These are phyloP conservation scores for Globisporangium okanoganense DNA, from an alignment of 352 stramenopile species.

Conservation along the genomic window DNA sequence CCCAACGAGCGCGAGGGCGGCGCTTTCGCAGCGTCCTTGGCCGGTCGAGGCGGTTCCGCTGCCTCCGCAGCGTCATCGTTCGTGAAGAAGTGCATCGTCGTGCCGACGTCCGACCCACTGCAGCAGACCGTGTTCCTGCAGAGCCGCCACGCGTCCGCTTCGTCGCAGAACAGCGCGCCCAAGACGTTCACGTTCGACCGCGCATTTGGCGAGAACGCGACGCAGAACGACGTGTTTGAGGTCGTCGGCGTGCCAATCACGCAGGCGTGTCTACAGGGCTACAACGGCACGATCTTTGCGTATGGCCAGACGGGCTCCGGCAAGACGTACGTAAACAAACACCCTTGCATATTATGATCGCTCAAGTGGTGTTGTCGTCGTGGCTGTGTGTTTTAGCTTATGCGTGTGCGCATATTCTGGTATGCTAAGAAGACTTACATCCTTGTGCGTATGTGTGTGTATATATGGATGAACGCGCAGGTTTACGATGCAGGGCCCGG, in stretches of 20 bases:
- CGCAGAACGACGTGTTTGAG: slow-evolving; percentile 91
- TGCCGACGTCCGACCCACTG: slow-evolving; percentile 34
- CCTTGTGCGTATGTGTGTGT: too few species aligned
- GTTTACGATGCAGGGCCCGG: slow-evolving; percentile 82
- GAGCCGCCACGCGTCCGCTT: slow-evolving; percentile 27
- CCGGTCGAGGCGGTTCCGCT: background rate
- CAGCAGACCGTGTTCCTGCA: slow-evolving; percentile 65
- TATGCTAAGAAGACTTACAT: too few species aligned
- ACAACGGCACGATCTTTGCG: slow-evolving; percentile 87
- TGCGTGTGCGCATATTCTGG: too few species aligned
- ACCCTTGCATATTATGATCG: too few species aligned
- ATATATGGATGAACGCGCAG: too few species aligned
- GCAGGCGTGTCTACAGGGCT: slow-evolving; percentile 67
- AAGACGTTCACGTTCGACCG: slow-evolving; percentile 90
- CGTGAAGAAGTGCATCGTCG: slow-evolving; percentile 61
- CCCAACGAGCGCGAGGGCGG: slow-evolving; percentile 71
- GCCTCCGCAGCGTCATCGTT: slow-evolving; percentile 11
- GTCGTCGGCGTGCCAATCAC: slow-evolving; percentile 82
- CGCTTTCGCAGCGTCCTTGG: slow-evolving; percentile 10
- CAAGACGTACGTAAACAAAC: slow-evolving; percentile 36
- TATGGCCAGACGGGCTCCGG: slow-evolving; percentile 83
- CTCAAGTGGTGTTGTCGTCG: too few species aligned
- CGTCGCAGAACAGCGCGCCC: slow-evolving; percentile 15
- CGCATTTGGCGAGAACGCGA: slow-evolving; percentile 87
- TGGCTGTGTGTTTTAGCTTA: too few species aligned